Conservation (phyloP, 306 rosid genomes). For the Gastrolobium villosum region DNA sequence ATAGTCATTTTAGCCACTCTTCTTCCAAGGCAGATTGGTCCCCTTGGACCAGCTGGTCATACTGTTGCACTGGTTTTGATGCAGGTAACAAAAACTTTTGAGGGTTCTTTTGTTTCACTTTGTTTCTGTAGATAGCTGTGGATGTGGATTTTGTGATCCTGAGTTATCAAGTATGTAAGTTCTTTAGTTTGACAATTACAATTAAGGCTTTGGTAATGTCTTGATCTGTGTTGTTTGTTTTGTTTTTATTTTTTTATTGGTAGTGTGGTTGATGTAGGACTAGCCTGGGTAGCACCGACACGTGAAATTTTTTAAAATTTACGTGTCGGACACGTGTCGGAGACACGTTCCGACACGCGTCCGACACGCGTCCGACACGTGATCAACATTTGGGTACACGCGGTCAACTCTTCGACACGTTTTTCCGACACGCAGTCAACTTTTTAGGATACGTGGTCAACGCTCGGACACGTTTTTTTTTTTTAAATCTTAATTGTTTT, state of each 20-base stretch:
- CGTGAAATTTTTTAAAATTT: too few species aligned
- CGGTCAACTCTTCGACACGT: too few species aligned
- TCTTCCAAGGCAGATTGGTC: constrained; percentile 61
- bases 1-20: constrained; percentile 70
- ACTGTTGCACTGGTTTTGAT: constrained; percentile 66
- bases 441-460: too few species aligned
- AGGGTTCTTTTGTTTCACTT: not conserved
- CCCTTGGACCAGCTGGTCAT: constrained; percentile 71
- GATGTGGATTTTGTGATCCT: constrained; percentile 12
- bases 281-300: too few species aligned
- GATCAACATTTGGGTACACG: too few species aligned
- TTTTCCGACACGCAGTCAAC: too few species aligned
- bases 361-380: too few species aligned
- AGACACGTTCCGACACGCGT: too few species aligned
- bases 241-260: not conserved
- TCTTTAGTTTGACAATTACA: not conserved
- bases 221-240: not conserved
- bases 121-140: constrained; percentile 41
- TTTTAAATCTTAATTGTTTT: too few species aligned
- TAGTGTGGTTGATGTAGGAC: not conserved
- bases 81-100: constrained; percentile 59
- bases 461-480: too few species aligned
- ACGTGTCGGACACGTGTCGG: too few species aligned
- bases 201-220: not conserved
- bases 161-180: not conserved